Evolutionary conservation across 2,329 filamentous ascomycete genomes (phyloP), one percentile per base, ranked within the genome.

Genomic region (Penicillium rolfsii): DNA sequence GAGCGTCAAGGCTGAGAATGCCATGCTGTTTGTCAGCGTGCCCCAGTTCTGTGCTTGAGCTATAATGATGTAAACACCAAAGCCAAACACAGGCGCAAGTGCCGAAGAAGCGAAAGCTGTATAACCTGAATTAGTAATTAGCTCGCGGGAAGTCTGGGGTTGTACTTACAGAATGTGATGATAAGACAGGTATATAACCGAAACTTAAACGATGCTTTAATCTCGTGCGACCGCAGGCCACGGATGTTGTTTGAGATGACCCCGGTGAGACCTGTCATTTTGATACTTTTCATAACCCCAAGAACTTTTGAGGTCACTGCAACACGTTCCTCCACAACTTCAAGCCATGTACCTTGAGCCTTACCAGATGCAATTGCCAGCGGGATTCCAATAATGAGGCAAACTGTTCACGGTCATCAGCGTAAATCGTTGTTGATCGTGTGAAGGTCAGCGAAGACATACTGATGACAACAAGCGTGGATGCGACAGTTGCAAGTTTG

Each of bases 231-330:
- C 9, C 66, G 59, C 9, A 67, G 35, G 5, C 62, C 33, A 2
- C 65, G 66, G 41, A 68, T 50, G 35, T 46, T 63, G 45, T 40
- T 36, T 9, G 64, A 55, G 6, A 66, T 58, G 7, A 59, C 55
- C 4, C 62, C 50, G 14, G 63, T 63, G 30, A 68, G 56, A 12
- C 66, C 66, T 22, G 63, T 67, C 60, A 68, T 68, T 33, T 67
- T 67, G 60, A 68, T 55, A 24, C 56, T 64, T 48, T 64, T 67
- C 65, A 68, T 67, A 11, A 66, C 66, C 0, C 60, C 64, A 14
- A 68, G 66, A n/a, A 62, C 60, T 12, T 59, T 68, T 2, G 66
- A 63, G n/a, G 65, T 68, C 14, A 66, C 63, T 1, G 61, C 41
- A 26, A 68, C 63, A 7, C 66, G 61, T n/a, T 66, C 55, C 48